These are phyloP conservation scores for Gossypium herbaceum DNA, from an alignment of 345 rosid genomes.

Conservation along the genomic window DNA sequence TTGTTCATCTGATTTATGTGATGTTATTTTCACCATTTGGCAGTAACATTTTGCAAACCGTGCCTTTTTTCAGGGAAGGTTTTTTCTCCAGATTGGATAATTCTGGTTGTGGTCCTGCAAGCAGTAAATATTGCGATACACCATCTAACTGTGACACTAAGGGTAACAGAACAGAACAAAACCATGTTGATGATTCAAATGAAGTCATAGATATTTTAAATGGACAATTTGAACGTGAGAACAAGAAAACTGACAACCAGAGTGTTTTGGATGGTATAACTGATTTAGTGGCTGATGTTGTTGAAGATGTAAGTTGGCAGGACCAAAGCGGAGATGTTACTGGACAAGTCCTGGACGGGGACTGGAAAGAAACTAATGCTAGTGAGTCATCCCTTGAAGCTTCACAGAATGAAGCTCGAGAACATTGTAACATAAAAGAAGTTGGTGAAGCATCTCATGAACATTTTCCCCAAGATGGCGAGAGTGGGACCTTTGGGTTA, in stretches of 20 bases:
- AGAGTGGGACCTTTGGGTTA: slow-evolving; percentile 19
- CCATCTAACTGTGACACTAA: slow-evolving; percentile 50
- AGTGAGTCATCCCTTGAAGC: slow-evolving; percentile 26
- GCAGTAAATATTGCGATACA: slow-evolving; percentile 57
- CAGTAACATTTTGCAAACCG: slow-evolving; percentile 11
- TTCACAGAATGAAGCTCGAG: slow-evolving; percentile 28
- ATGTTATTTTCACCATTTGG: slow-evolving; percentile 1
- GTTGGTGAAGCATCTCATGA: slow-evolving; percentile 24
- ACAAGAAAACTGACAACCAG: slow-evolving; percentile 31
- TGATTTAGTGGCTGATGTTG: slow-evolving; percentile 31
- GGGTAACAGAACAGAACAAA: slow-evolving; percentile 40
- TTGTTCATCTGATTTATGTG: neutral
- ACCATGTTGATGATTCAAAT: slow-evolving; percentile 29
- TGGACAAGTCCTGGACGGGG: slow-evolving; percentile 30
- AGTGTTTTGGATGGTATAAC: slow-evolving; percentile 32
- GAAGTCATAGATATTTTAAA: slow-evolving; percentile 28
- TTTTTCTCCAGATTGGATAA: slow-evolving; percentile 71
- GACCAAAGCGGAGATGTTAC: slow-evolving; percentile 36
- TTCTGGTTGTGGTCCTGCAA: slow-evolving; percentile 45
- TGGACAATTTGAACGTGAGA: slow-evolving; percentile 31
- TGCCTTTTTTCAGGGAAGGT: slow-evolving; percentile 58
- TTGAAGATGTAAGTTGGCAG: slow-evolving; percentile 31
- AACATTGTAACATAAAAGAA: slow-evolving; percentile 17
- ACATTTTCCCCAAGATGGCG: slow-evolving; percentile 25
- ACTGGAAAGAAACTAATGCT: slow-evolving; percentile 24